Percentiles rank a stretch among this genome's conserved stretches.
Evolutionary conservation across 768 basidiomycete genomes (phyloP).

Genomic region (Cystobasidium onofrii): DNA sequence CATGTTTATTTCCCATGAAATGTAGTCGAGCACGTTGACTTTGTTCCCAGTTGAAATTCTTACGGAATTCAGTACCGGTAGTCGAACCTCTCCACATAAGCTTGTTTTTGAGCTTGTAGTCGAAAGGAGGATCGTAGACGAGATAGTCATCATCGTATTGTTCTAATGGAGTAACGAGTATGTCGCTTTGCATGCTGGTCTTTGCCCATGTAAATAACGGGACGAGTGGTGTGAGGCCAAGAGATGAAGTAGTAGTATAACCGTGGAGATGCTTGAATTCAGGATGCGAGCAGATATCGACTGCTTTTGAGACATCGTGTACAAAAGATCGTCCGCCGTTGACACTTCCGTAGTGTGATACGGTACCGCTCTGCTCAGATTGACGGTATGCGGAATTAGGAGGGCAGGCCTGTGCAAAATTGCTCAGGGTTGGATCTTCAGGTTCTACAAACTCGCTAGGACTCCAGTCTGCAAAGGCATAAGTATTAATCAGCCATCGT

Average conservation of each 20-base stretch:
- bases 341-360: slow-evolving; percentile 34
- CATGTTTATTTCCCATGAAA: slow-evolving; percentile 40
- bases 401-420: slow-evolving; percentile 42
- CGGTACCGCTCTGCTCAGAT: slow-evolving; percentile 37
- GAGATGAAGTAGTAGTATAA: slow-evolving; percentile 38
- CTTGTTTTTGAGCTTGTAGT: slow-evolving; percentile 45
- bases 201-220: slow-evolving; percentile 80
- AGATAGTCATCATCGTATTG: slow-evolving; percentile 55
- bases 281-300: slow-evolving; percentile 42
- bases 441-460: slow-evolving; percentile 40
- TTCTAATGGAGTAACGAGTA: slow-evolving; percentile 90
- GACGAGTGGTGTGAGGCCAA: slow-evolving; percentile 38
- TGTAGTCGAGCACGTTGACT: slow-evolving; percentile 49
- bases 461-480: slow-evolving; percentile 36
- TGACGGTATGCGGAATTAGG: slow-evolving; percentile 41
- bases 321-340: slow-evolving; percentile 41
- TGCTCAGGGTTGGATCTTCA: slow-evolving; percentile 38
- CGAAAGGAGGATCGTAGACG: slow-evolving; percentile 44
- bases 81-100: slow-evolving; percentile 49
- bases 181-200: slow-evolving; percentile 72
- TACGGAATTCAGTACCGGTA: slow-evolving; percentile 47
- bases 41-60: slow-evolving; percentile 46
- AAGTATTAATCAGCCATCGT: not conserved
- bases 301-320: slow-evolving; percentile 36
- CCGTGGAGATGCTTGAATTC: slow-evolving; percentile 41